phyloP scores from a whole-genome alignment of 2,329 filamentous ascomycete species.

The Penicillium janthinellum region DNA sequence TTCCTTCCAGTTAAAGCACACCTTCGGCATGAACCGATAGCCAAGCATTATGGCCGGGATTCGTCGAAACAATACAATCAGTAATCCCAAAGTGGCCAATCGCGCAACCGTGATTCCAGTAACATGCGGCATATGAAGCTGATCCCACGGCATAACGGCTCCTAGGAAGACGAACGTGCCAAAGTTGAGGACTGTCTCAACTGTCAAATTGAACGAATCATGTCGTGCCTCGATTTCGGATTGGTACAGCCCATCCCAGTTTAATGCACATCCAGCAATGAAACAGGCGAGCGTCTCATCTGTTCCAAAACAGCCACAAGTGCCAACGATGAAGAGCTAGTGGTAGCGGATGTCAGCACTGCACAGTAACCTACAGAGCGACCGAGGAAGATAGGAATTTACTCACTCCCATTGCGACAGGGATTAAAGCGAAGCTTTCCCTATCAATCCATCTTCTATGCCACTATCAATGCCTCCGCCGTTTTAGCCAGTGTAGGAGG shows the following conservation, averaged over 20 bases:
- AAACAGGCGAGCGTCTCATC: conserved; percentile 65
- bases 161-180: conserved; percentile 64
- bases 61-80: conserved; percentile 58
- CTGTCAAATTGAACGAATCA: conserved; percentile 62
- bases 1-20: conserved; percentile 58
- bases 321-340: conserved; percentile 61
- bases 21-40: conserved; percentile 59
- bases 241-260: conserved; percentile 65
- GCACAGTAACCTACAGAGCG: too few relatives aligned
- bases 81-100: conserved; percentile 54
- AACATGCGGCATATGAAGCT: conserved; percentile 56
- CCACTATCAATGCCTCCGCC: conserved; percentile 15
- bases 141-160: conserved; percentile 56
- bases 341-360: neutral
- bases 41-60: conserved; percentile 58
- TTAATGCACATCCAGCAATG: conserved; percentile 60
- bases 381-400: neutral
- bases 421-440: conserved; percentile 57
- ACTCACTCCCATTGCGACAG: conserved; percentile 52
- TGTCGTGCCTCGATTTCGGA: conserved; percentile 58
- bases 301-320: conserved; percentile 59
- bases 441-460: conserved; percentile 57
- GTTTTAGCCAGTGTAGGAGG: neutral
- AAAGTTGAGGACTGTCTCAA: conserved; percentile 63
- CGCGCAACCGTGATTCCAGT: conserved; percentile 57